Evolutionary conservation across 2,329 filamentous ascomycete genomes (phyloP), one percentile per base, ranked within the genome.

Genomic region (Aspergillus fumigatiaffinis): DNA sequence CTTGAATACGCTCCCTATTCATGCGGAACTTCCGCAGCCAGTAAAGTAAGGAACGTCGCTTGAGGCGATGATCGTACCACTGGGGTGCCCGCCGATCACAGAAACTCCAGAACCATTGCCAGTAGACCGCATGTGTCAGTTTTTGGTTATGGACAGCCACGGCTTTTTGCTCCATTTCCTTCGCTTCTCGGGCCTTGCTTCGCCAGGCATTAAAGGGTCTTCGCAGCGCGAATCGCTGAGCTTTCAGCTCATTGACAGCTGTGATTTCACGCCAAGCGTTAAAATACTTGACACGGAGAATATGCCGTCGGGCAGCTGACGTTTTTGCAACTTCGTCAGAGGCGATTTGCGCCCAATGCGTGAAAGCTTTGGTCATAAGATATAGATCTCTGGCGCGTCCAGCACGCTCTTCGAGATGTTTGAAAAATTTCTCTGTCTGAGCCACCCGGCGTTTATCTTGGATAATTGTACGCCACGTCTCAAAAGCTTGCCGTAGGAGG

Each of bases 181-280:
- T 71, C 5, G 78, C 61, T 47, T 69, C 66, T 6, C 70, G 69
- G 2, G 76, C 68, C 28, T 75, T 78, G 48, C 73, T 71, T 46
- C 76, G 79, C 80, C 84, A 88, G n/a, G 74, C 65, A 5, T 68
- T 68, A 51, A 87, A 77, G 52, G 84, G 86, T 56, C 81, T 84
- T 50, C 73, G 77, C 7, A 84, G 63, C 20, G 81, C 75, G 56
- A 86, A 80, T 35, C 80, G 72, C 47, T 79, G 77, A 10, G 77
- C 74, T 62, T 81, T 81, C 46, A 80, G 66, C 55, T 85, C 81
- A 61, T 88, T 86, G 51, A 84, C 79, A 1, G 79, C 78, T 0
- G 86, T 87, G 54, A 89, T 84, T 57, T 85, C 80, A 26, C 83
- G 80, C 88, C 88, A 91, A 7, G 84, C 84, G 57, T 83, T 84